A percentile compares a stretch with the other conserved stretches of the same genome.
These are phyloP conservation scores for Fusarium caatingaense DNA, from an alignment of 2,329 filamentous ascomycete species.

Conservation along the genomic window DNA sequence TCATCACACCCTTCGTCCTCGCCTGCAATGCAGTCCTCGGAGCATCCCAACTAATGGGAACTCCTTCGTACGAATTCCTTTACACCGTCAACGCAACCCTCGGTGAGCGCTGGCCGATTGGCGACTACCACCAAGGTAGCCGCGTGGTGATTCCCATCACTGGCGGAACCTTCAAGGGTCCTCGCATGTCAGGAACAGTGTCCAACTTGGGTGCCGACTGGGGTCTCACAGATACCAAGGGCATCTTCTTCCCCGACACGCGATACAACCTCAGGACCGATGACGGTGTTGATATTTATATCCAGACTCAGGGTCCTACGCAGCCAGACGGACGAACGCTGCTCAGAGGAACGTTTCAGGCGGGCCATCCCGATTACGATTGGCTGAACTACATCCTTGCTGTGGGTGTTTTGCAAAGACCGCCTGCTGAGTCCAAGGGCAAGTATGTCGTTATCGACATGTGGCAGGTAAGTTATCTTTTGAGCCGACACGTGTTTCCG, in stretches of 20 bases:
- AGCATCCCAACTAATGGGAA: constrained; percentile 31
- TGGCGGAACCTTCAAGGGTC: constrained; percentile 52
- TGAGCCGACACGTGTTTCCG: fast-evolving
- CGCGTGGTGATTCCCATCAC: constrained; percentile 49
- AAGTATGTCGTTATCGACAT: constrained; percentile 45
- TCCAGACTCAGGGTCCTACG: constrained; percentile 52
- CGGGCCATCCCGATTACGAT: constrained; percentile 49
- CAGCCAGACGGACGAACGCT: constrained; percentile 48
- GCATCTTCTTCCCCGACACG: constrained; percentile 54
- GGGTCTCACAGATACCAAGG: constrained; percentile 51
- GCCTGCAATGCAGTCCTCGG: constrained; percentile 7
- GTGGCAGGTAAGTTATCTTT: constrained; percentile 36
- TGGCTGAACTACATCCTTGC: constrained; percentile 54
- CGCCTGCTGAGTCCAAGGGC: constrained; percentile 10
- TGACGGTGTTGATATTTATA: constrained; percentile 53
- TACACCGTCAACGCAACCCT: constrained; percentile 41
- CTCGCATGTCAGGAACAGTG: constrained; percentile 49
- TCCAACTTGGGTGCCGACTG: constrained; percentile 51
- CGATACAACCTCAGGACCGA: constrained; percentile 54
- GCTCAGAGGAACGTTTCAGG: constrained; percentile 50
- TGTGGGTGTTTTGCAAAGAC: constrained; percentile 33
- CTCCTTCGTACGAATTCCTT: constrained; percentile 35
- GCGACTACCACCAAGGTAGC: constrained; percentile 38
- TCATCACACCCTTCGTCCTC: constrained; percentile 2
- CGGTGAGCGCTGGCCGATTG: constrained; percentile 38